These are phyloP conservation scores for Entoloma clypeatum DNA, from an alignment of 1,284 basidiomycete genomes.

Conservation along the genomic window DNA sequence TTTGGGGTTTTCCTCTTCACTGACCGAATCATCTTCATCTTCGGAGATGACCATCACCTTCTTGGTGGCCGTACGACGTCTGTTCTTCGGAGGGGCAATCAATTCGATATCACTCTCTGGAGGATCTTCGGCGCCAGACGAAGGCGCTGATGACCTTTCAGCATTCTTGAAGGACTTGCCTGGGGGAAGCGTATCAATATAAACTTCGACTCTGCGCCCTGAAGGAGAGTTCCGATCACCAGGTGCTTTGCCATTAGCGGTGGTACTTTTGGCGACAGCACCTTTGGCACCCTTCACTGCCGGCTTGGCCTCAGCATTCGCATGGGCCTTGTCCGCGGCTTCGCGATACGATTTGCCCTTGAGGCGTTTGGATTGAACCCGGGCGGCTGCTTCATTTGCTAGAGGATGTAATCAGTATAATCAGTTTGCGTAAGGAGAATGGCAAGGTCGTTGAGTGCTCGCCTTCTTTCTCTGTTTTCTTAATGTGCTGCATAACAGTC, in stretches of 20 bases:
- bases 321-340: conserved; percentile 36
- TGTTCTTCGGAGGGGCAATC: conserved; percentile 31
- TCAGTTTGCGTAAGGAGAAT: conserved; percentile 6
- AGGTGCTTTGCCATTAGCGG: conserved; percentile 7
- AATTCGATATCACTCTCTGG: conserved; percentile 32
- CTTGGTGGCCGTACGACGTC: conserved; percentile 34
- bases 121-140: conserved; percentile 17
- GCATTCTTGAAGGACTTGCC: conserved; percentile 13
- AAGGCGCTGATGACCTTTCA: conserved; percentile 17
- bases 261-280: conserved; percentile 9
- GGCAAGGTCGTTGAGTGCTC: conserved; percentile 20
- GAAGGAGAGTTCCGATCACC: conserved; percentile 34
- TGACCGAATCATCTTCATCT: conserved; percentile 25
- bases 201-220: conserved; percentile 49
- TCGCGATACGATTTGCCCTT: conserved; percentile 70
- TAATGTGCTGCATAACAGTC: conserved; percentile 60
- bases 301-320: conserved; percentile 26
- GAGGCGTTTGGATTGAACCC: conserved; percentile 56
- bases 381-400: conserved; percentile 47
- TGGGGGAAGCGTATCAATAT: conserved; percentile 34
- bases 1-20: conserved; percentile 14
- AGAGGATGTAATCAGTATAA: conserved; percentile 13
- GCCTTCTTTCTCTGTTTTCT: conserved; percentile 58
- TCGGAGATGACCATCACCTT: conserved; percentile 47
- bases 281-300: conserved; percentile 2